These are phyloP conservation scores for Pilasporangium apinafurcum DNA, from an alignment of 352 stramenopile genomes.

Conservation along the genomic window DNA sequence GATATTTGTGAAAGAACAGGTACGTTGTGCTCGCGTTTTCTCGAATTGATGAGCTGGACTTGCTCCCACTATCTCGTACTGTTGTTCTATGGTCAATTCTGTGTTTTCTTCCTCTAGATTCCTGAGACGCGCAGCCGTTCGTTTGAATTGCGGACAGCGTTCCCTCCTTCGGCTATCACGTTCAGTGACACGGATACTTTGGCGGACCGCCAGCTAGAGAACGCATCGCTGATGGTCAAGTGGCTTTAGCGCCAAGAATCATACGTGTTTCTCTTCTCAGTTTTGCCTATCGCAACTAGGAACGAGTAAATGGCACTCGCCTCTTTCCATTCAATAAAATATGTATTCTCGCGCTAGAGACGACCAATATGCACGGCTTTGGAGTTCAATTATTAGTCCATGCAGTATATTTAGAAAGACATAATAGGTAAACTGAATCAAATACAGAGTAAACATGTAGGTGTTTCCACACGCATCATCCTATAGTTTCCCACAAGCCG, in stretches of 20 bases:
- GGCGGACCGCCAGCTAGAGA: slow-evolving; percentile 60
- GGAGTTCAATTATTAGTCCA: too few relatives aligned
- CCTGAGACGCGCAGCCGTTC: slow-evolving; percentile 53
- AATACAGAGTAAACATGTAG: not conserved
- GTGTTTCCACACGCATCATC: slow-evolving; percentile 1
- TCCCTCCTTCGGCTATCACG: slow-evolving; percentile 41
- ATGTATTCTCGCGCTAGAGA: too few relatives aligned
- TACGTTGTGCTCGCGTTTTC: slow-evolving; percentile 7
- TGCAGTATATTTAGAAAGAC: too few relatives aligned
- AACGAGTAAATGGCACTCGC: not conserved
- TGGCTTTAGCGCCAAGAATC: slow-evolving; percentile 24
- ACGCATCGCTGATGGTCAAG: slow-evolving; percentile 74
- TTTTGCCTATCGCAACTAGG: not conserved
- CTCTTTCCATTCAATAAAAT: too few relatives aligned
- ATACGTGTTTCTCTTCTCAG: not conserved
- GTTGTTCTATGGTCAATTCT: not conserved
- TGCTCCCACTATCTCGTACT: not conserved
- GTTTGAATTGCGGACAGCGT: slow-evolving; percentile 73
- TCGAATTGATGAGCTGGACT: not conserved
- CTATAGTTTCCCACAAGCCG: too few relatives aligned
- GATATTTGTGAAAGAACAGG: slow-evolving; percentile 68
- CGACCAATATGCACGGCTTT: too few relatives aligned
- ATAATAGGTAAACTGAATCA: too few relatives aligned
- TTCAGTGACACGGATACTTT: slow-evolving; percentile 51
- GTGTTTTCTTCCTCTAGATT: slow-evolving; percentile 18